Conservation (phyloP, 2,329 filamentous ascomycete species). For the Davidsoniella neocaledoniae region DNA sequence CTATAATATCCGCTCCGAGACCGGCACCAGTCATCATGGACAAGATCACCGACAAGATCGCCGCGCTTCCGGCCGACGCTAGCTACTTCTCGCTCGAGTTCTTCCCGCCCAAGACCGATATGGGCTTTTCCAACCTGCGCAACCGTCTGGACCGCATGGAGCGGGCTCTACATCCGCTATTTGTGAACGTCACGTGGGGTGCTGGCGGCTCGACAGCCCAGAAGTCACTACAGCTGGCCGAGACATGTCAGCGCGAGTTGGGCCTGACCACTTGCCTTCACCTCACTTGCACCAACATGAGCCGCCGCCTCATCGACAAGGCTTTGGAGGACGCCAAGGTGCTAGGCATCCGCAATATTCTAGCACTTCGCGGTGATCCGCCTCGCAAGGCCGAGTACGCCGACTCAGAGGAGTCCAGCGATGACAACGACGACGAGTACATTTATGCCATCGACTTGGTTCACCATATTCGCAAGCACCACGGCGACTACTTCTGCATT, state of each 20-base stretch:
- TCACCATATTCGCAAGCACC: slow-evolving; percentile 65
- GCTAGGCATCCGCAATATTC: slow-evolving; percentile 80
- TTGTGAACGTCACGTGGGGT: slow-evolving; percentile 96
- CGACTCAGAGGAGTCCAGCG: slow-evolving; percentile 38
- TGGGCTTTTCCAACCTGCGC: slow-evolving; percentile 88
- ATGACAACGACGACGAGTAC: slow-evolving; percentile 58
- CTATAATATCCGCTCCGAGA: neutral
- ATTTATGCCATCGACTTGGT: slow-evolving; percentile 81
- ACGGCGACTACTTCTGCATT: slow-evolving; percentile 92
- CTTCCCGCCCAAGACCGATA: slow-evolving; percentile 93
- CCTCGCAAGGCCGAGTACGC: slow-evolving; percentile 79
- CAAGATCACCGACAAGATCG: slow-evolving; percentile 91
- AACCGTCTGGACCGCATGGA: slow-evolving; percentile 92
- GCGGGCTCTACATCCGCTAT: slow-evolving; percentile 73
- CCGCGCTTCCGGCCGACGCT: slow-evolving; percentile 63
- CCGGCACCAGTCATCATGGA: slow-evolving; percentile 36
- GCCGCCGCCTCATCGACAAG: slow-evolving; percentile 65
- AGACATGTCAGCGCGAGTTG: slow-evolving; percentile 84
- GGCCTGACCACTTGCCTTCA: slow-evolving; percentile 90
- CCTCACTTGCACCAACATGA: slow-evolving; percentile 97
- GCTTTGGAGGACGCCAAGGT: slow-evolving; percentile 81
- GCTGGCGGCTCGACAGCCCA: slow-evolving; percentile 81
- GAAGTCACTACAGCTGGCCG: slow-evolving; percentile 85
- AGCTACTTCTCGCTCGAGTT: slow-evolving; percentile 96
- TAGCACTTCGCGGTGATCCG: slow-evolving; percentile 81